Evolutionary conservation across 2,329 filamentous ascomycete species (phyloP), one percentile per base, ranked within the genome.

Genomic region (Aspergillus ochraceus): DNA sequence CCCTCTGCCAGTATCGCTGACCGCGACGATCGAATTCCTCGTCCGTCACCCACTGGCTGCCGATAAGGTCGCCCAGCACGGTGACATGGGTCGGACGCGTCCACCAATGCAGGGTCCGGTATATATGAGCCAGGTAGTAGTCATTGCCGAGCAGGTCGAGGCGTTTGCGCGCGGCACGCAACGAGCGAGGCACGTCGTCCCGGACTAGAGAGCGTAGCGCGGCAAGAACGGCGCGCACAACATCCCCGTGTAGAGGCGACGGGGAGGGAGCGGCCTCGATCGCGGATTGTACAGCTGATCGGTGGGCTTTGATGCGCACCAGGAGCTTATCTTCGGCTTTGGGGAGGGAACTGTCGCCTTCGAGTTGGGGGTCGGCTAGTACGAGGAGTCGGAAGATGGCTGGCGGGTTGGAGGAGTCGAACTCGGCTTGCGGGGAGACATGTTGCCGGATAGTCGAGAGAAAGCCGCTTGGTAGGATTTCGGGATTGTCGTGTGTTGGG

Each of bases 111-210:
- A 97, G 77, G 0, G 88, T 90, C 17, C 91, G 86, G 76, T 96
- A 97, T 60, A 97, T 92, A 74, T 99, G 95, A 20, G 90, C 91
- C 32, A 99, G 85, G 76, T 98, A 99, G 71, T 88, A 91, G 77
- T 99, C 95, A 76, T 99, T 99, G 4, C 95, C 95, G 70, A 92
- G 86, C 2, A 97, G 84, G 75, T 99, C 95, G 66, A 99, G 75
- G 19, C 86, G 84, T 79, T 99, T 99, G 64, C 91, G 85, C 54
- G 84, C 79, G 1, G 87, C 88, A 66, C 87, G 81, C 53, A 93
- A 66, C 19, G 88, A 82, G 65, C 86, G 84, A 6, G 87, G 87
- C 2, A 92, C 77, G 73, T 97, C 92, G 59, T 88, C 83, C 60
- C 86, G 80, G 64, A 82, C 80, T 36, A 91, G 60, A 11, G 61